Percentiles rank a stretch among this genome's conserved stretches.
phyloP scores from a whole-genome alignment of 129 eudicot species.

The Daucus carota region DH1_v3.0 NC_030384.2:14542501-14543000 shows the following conservation, averaged over 20 bases:
- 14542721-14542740: background rate
- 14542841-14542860: background rate
- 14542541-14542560: background rate
- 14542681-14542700: background rate
- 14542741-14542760: background rate
- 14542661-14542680: background rate
- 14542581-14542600: background rate
- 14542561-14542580: background rate
- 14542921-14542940: background rate
- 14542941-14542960: constrained; percentile 6
- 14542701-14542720: background rate
- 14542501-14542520: constrained; percentile 5
- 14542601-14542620: background rate
- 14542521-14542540: background rate
- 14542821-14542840: background rate
- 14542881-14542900: too few species aligned
- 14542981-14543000: constrained; percentile 88
- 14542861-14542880: background rate
- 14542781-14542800: background rate
- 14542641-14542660: background rate
- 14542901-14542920: too few species aligned
- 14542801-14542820: background rate
- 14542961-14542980: constrained; percentile 62
- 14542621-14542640: background rate
- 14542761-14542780: background rate